A percentile compares a stretch with the other conserved stretches of the same genome.
These are phyloP conservation scores for Cutaneotrichosporon mucoides DNA, from an alignment of 1,284 basidiomycete genomes.

Conservation along the genomic window DNA sequence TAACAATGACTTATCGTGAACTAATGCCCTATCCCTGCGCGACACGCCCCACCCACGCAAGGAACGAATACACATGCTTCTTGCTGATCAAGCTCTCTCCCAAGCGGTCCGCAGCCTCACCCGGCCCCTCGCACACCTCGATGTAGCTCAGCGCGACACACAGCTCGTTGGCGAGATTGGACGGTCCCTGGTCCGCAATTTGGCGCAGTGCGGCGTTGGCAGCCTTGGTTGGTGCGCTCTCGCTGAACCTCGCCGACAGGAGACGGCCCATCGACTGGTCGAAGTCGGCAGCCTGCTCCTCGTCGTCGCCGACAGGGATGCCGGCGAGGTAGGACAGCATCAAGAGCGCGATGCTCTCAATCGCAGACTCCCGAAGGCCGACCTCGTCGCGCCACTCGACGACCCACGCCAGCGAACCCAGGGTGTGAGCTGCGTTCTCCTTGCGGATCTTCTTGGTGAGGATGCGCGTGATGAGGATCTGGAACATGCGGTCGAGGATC, in stretches of 20 bases:
- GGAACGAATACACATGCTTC: constrained; percentile 1
- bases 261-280: not conserved
- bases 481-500: constrained; percentile 8
- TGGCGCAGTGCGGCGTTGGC: constrained; percentile 10
- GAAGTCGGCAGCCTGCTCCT: not conserved
- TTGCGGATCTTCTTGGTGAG: constrained; percentile 6
- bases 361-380: not conserved
- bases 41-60: constrained; percentile 1
- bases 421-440: not conserved
- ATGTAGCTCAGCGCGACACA: constrained; percentile 3
- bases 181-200: constrained; percentile 1
- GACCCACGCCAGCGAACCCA: not conserved
- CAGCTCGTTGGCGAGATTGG: constrained; percentile 6
- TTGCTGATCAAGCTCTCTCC: not conserved
- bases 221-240: constrained; percentile 11
- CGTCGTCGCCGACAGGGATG: not conserved
- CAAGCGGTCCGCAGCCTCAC: not conserved
- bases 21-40: not conserved
- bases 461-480: constrained; percentile 10
- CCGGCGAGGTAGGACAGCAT: not conserved
- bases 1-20: too few relatives aligned
- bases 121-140: constrained; percentile 5
- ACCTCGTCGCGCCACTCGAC: constrained; percentile 10
- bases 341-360: constrained; percentile 7
- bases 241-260: not conserved